Conservation (phyloP, 2,329 filamentous ascomycete genomes). For the Nemania sp. region DNA sequence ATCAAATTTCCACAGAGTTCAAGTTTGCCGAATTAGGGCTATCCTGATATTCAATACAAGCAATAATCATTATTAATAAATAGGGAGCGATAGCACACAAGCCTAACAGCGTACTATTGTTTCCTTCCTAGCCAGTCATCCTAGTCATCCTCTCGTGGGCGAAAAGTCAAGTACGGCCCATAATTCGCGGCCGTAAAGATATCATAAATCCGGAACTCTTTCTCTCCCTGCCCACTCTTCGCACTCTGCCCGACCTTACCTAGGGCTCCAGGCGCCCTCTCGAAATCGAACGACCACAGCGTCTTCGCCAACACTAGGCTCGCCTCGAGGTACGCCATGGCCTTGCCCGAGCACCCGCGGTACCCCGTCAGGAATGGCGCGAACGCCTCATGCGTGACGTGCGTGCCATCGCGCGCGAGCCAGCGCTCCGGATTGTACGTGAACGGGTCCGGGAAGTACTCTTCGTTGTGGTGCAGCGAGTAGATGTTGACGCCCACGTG, state of each 20-base stretch:
- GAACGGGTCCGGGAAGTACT: slow-evolving; percentile 24
- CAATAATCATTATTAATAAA: not conserved
- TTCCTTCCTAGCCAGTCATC: not conserved
- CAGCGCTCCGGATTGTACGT: slow-evolving; percentile 1
- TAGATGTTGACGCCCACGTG: slow-evolving; percentile 29
- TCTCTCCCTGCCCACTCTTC: not conserved
- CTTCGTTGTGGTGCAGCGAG: slow-evolving; percentile 25
- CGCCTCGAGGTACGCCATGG: no score
- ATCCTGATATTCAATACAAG: not conserved
- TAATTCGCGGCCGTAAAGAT: not conserved
- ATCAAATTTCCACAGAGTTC: no score
- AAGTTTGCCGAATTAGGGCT: no score
- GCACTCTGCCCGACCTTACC: not conserved
- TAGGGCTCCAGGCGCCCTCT: not conserved
- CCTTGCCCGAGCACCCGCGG: no score
- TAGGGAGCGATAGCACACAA: not conserved
- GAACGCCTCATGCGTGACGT: not conserved
- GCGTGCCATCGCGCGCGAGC: not conserved
- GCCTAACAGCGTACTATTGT: not conserved
- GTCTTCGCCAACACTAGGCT: no score
- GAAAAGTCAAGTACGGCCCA: not conserved
- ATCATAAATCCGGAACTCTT: not conserved
- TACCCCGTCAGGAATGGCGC: no score
- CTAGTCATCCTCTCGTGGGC: not conserved
- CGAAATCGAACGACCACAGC: no score